phyloP scores from a whole-genome alignment of 2,329 filamentous ascomycete species.

The Ophiocordyceps robertsii region DNA sequence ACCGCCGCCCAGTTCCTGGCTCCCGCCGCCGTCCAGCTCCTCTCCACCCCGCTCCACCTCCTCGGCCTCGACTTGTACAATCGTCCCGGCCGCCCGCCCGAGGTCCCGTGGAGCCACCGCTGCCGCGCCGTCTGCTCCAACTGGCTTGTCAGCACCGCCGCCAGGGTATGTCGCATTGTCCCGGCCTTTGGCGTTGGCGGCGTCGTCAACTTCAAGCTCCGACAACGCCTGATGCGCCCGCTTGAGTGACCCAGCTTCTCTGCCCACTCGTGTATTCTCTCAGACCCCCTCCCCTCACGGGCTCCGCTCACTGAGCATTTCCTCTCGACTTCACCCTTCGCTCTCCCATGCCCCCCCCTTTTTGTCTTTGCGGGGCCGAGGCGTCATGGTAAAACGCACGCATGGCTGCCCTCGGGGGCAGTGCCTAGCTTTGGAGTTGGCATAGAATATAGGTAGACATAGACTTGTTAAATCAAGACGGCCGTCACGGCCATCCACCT shows the following conservation, averaged over 20 bases:
- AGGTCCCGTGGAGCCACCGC: constrained; percentile 41
- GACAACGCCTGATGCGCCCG: constrained; percentile 51
- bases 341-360: too few relatives aligned
- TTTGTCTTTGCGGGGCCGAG: too few relatives aligned
- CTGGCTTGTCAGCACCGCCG: constrained; percentile 60
- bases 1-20: constrained; percentile 67
- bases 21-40: constrained; percentile 64
- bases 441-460: too few relatives aligned
- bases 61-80: constrained; percentile 83
- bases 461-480: too few relatives aligned
- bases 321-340: too few relatives aligned
- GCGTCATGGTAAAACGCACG: too few relatives aligned
- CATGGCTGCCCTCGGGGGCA: too few relatives aligned
- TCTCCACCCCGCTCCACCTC: constrained; percentile 74
- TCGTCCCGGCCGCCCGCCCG: constrained; percentile 28
- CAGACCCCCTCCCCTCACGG: too few relatives aligned
- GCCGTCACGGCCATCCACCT: too few relatives aligned
- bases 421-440: too few relatives aligned
- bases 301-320: too few relatives aligned
- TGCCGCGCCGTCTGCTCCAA: constrained; percentile 55
- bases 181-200: constrained; percentile 83
- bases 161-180: constrained; percentile 72
- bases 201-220: constrained; percentile 66
- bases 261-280: background rate
- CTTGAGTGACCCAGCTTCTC: constrained; percentile 22